Conservation (phyloP, 768 basidiomycete species). For the Lenzites betulinus region DNA sequence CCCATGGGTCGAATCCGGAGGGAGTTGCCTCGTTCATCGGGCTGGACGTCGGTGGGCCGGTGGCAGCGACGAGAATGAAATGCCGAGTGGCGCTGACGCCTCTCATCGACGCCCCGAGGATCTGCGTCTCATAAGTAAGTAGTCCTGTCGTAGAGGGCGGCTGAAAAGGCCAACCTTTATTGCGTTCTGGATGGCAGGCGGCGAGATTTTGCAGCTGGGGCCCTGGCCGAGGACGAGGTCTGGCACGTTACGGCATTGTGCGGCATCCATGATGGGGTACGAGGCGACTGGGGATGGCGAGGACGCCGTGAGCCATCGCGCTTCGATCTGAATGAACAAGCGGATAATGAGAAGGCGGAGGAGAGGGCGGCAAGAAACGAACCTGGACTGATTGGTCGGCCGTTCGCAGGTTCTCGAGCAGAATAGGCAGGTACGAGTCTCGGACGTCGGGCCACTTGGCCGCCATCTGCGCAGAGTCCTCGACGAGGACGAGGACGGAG, state of each 20-base stretch:
- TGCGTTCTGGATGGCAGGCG: slow-evolving; percentile 19
- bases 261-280: slow-evolving; percentile 8
- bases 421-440: slow-evolving; percentile 26
- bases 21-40: slow-evolving; percentile 13
- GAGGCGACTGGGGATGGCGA: slow-evolving; percentile 18
- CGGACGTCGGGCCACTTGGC: slow-evolving; percentile 31
- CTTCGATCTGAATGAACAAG: slow-evolving; percentile 25
- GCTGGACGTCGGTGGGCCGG: slow-evolving; percentile 28
- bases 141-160: not conserved
- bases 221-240: slow-evolving; percentile 21
- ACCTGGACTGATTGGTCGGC: slow-evolving; percentile 28
- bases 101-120: slow-evolving; percentile 11
- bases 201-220: slow-evolving; percentile 20
- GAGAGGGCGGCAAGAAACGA: slow-evolving; percentile 9
- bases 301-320: slow-evolving; percentile 29
- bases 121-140: slow-evolving; percentile 9
- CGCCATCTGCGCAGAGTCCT: slow-evolving; percentile 28
- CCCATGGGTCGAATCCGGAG: slow-evolving; percentile 30
- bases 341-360: slow-evolving; percentile 15
- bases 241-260: slow-evolving; percentile 19
- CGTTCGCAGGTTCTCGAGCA: slow-evolving; percentile 29
- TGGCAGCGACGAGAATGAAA: slow-evolving; percentile 57
- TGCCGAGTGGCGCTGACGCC: slow-evolving; percentile 41
- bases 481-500: slow-evolving; percentile 34
- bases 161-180: slow-evolving; percentile 21